Evolutionary conservation across 768 basidiomycete species (phyloP), one percentile per base, ranked within the genome.

Genomic region (Leccinum uliginosum): DNA sequence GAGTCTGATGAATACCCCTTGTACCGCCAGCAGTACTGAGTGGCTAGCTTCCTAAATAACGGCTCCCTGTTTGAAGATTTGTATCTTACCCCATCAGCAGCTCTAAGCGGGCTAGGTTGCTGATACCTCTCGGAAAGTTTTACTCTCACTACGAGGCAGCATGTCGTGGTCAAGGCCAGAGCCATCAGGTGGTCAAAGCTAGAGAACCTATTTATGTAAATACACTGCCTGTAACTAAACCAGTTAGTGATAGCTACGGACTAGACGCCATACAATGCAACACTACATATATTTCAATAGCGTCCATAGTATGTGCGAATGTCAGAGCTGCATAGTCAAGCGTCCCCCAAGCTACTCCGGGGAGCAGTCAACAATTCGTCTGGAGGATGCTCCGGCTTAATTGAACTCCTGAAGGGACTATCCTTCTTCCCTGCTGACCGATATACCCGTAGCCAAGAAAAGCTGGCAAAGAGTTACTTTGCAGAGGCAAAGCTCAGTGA

Each of bases 321-420:
- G 83, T 88, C 63, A 68, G 84, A 81, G 77, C 80, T 64, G 63
- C 86, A 86, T 85, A 88, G 86, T 88, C 86, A 85, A 88, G 85
- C 83, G 76, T 73, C 74, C 77, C 74, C 76, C 75, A 76, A 72
- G 59, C 73, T 76, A 73, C 71, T 69, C 67, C 61, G 52, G 65
- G 67, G 68, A 54, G 64, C 65, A 67, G 75, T 71, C 68, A 68
- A 59, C 67, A 60, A 61, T 71, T 68, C 63, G 64, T 73, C 74
- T 79, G 69, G 78, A 73, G 78, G 75, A 74, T 70, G 82, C 85
- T 87, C 85, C 86, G 86, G 86, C 86, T 88, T 88, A 88, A 86
- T 86, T 86, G 86, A 74, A 77, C 80, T 78, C 85, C 50, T 64
- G 17, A 40, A 58, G 45, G 43, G 0, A 38, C 62, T 54, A 38